Conservation (phyloP, 2,329 filamentous ascomycete genomes). For the Ophiosphaerella narmari region DNA sequence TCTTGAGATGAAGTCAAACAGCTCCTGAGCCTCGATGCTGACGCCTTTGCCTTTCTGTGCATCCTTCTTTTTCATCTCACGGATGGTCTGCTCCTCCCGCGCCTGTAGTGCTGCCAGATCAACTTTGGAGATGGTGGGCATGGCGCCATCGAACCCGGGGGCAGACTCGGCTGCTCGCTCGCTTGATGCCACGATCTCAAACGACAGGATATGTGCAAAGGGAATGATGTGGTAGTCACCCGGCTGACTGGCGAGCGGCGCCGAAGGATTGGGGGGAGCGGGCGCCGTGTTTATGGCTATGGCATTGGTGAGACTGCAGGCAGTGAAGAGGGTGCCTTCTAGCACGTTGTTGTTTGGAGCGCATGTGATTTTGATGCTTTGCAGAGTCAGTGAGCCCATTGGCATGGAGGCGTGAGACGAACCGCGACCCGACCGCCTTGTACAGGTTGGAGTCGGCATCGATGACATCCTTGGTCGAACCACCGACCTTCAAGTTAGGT, state of each 20-base stretch:
- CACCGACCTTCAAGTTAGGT: constrained; percentile 51
- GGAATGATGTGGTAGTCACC: constrained; percentile 66
- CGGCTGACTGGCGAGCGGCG: constrained; percentile 45
- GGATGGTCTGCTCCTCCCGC: constrained; percentile 61
- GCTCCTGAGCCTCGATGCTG: constrained; percentile 63
- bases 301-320: constrained; percentile 64
- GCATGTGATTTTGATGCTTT: constrained; percentile 63
- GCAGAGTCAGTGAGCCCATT: constrained; percentile 16
- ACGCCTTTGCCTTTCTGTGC: constrained; percentile 65
- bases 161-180: constrained; percentile 42
- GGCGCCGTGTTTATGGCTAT: constrained; percentile 63
- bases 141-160: constrained; percentile 51
- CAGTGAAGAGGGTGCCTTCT: constrained; percentile 67
- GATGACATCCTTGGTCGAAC: constrained; percentile 50
- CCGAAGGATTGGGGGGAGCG: constrained; percentile 49
- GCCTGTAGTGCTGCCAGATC: constrained; percentile 60
- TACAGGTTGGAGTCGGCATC: constrained; percentile 60
- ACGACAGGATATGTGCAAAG: constrained; percentile 61
- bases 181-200: constrained; percentile 56
- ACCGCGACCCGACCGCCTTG: constrained; percentile 67
- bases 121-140: constrained; percentile 55
- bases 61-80: constrained; percentile 61
- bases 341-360: constrained; percentile 56
- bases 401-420: constrained; percentile 33
- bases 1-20: constrained; percentile 65